Percentiles rank a stretch among this genome's conserved stretches.
Evolutionary conservation across 169 alveolate species (phyloP).

Genomic region (Besnoitia besnoiti): DNA sequence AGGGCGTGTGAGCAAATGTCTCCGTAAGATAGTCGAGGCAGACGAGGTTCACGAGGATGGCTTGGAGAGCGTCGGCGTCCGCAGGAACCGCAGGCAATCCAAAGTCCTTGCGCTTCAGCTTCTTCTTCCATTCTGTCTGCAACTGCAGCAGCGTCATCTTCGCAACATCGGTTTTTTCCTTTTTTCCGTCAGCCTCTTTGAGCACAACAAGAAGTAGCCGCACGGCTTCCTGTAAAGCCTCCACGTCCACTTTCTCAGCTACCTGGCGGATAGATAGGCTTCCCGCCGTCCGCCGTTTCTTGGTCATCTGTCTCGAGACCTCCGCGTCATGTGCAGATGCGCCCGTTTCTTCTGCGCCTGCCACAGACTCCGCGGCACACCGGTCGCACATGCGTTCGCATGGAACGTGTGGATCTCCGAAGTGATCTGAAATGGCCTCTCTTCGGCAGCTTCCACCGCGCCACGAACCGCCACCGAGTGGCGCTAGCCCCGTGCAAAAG

Average conservation of each 20-base stretch:
- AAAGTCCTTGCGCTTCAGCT: constrained; percentile 20
- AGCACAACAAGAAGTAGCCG: neutral
- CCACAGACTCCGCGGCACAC: neutral
- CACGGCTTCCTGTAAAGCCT: constrained; percentile 40
- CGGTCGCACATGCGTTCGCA: constrained; percentile 53
- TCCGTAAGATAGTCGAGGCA: constrained; percentile 8
- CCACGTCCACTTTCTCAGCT: neutral
- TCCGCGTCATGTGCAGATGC: neutral
- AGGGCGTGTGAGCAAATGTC: constrained; percentile 49
- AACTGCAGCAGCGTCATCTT: constrained; percentile 57
- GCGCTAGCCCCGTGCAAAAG: constrained; percentile 25
- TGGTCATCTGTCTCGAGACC: neutral
- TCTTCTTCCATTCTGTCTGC: constrained; percentile 45
- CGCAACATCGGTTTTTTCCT: neutral
- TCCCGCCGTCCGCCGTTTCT: neutral
- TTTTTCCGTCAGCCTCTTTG: neutral
- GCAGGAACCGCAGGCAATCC: constrained; percentile 10
- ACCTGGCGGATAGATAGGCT: neutral
- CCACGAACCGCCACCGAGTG: neutral
- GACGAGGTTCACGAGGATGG: constrained; percentile 43
- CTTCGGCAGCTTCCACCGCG: constrained; percentile 37
- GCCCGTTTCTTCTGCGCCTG: neutral
- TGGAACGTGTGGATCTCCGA: constrained; percentile 38
- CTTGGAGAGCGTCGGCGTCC: constrained; percentile 45
- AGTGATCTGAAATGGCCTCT: constrained; percentile 29